Base-by-base conservation (phyloP, 768 basidiomycete species). In the Suillus plorans region DNA sequence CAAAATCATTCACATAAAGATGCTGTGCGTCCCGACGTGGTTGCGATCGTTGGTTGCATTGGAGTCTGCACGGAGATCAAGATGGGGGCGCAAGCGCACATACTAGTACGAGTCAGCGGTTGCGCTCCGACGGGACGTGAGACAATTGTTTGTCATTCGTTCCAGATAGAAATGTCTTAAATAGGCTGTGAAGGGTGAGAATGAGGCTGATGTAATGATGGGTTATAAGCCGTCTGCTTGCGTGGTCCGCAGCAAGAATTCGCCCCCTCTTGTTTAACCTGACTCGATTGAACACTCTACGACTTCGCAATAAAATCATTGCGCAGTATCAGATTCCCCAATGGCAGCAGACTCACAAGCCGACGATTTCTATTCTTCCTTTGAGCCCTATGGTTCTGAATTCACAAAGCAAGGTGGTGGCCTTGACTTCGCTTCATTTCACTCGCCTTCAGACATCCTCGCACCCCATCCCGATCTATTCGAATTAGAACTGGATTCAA, bases 401-500 rank as follows among this genome's bases (percentile, higher is more conserved):
- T 77, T 75, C 76, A 68, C 73, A 68, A 78, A 78, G 75, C 77
- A 77, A 57, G 74, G 69, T 68, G 76, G 84, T 72, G 79, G 79
- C 77, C 80, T 86, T 75, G 86, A 86, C 77, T 89, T 89, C 80
- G 82, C 86, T 78, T 88, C 87, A 74, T 88, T 89, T 78, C 85
- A 86, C 71, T 82, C 85, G 67, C 84, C 86, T 69, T 80, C 85
- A 65, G 90, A 91, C 79, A 84, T 90, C 78, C 81, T 87, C 70
- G 90, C 89, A 61, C 90, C 91, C 52, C 86, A 89, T 72, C 89
- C 90, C 66, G 91, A 93, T 81, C 82, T 87, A 68, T 94, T 94
- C 80, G 92, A 94, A 74, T 84, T 85, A 60, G 92, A 94, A 78
- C 84, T 94, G 71, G 92, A 92, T 78, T 81, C 80, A 41, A 84